Base-by-base conservation (phyloP, 1,284 basidiomycete genomes). In the Leccinum huronense region DNA sequence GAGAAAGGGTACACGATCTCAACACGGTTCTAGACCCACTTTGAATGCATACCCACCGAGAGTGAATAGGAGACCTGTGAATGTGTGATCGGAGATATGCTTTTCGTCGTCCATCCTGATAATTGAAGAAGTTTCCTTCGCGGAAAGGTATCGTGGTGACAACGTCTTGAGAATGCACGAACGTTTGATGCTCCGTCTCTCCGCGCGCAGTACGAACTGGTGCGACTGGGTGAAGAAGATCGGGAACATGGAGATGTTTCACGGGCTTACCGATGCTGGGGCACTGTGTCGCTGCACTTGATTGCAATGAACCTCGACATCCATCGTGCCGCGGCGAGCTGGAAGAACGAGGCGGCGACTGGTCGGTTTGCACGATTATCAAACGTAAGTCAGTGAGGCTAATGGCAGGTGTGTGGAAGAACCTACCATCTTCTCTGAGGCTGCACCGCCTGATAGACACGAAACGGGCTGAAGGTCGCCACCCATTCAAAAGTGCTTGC, bases 31-130 rank as follows among this genome's bases (percentile, higher is more conserved):
- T 56, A 58, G 42, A 77, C 79, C 68, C 66, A 86, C 87, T 84
- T 58, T 14, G 48, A 76, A 88, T 81, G 58, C 63, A 90, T 75
- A 19, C 87, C 87, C 70, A 88, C 79, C 34, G 16, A 87, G 69
- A 1, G 87, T 84, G 86, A 51, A 87, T 42, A 83, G 66, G 48
- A 84, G 63, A 54, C 53, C 14, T 67, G 65, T 56, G 66, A 68
- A 42, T 56, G 63, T 36, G 61, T 67, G 64, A 74, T 69, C 66
- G 71, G 69, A 69, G 73, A 76, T 78, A 80, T 59, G 80, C 71
- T 59, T 77, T 81, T 51, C 45, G 61, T 65, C 73, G 70, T 36
- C 76, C 75, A 54, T 48, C 60, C 31, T 42, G 38, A 60, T 51
- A 27, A 59, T 51, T 30, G 23, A 23, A 56, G 63, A 63, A 45